These are phyloP conservation scores for Aspergillus brasiliensis DNA, from an alignment of 2,329 filamentous ascomycete genomes.

Conservation along the genomic window DNA sequence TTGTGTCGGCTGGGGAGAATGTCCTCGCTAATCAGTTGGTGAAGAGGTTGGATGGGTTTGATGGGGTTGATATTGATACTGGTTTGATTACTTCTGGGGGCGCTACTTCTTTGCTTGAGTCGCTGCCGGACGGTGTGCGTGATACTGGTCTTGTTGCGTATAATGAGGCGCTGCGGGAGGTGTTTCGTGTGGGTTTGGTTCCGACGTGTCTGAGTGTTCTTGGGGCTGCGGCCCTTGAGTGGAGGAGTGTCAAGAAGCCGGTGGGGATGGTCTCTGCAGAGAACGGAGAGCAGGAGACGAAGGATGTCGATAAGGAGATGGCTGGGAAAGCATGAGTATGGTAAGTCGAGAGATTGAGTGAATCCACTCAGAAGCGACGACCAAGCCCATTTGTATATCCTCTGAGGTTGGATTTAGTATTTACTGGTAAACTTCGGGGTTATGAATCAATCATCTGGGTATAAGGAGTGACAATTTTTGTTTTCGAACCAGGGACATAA, in stretches of 20 bases:
- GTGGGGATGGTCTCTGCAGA: too few species aligned
- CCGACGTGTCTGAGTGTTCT: constrained; percentile 18
- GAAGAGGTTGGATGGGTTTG: not conserved
- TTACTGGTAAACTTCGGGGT: too few species aligned
- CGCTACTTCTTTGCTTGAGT: not conserved
- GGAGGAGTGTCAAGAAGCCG: constrained; percentile 16
- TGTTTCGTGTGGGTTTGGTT: constrained; percentile 17
- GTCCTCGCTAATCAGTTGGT: constrained; percentile 4
- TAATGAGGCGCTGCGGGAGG: constrained; percentile 1
- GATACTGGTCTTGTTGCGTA: constrained; percentile 2
- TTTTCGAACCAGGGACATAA: not conserved
- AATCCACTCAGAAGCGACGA: too few species aligned
- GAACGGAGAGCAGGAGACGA: accelerated
- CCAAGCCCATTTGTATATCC: too few species aligned
- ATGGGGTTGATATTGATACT: not conserved
- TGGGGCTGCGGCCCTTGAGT: constrained; percentile 19
- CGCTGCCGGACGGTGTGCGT: not conserved
- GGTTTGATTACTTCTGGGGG: not conserved
- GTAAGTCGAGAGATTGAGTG: too few species aligned
- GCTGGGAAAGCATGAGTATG: too few species aligned
- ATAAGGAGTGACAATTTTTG: not conserved
- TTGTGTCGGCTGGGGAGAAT: constrained; percentile 48
- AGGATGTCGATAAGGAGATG: too few species aligned
- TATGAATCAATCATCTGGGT: not conserved
- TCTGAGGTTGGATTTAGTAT: too few species aligned